Percentiles rank a stretch among this genome's conserved stretches.
Evolutionary conservation across 169 alveolate species (phyloP).

Genomic region (Hepatocystis sp.): DNA sequence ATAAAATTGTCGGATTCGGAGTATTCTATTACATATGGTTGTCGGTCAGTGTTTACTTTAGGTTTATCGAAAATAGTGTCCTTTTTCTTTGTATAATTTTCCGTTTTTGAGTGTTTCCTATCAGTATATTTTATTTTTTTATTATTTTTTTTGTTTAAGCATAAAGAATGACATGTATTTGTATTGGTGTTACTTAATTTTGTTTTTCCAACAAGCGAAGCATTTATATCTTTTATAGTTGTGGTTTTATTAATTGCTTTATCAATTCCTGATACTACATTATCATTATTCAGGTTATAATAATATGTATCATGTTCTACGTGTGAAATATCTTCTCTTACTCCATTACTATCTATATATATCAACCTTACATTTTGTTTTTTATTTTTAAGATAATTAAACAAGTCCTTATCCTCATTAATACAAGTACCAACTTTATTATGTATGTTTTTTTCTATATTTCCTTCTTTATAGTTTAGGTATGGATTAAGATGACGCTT

Average conservation of each 20-base stretch:
- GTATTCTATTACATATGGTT: neutral
- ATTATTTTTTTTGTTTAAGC: neutral
- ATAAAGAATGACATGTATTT: slow-evolving; percentile 12
- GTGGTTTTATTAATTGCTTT: no score
- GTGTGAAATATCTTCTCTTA: no score
- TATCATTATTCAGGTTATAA: no score
- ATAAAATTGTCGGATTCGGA: neutral
- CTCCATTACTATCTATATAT: neutral
- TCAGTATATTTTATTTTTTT: neutral
- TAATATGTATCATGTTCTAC: no score
- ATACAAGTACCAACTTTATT: neutral
- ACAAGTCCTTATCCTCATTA: slow-evolving; percentile 43
- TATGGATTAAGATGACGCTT: no score
- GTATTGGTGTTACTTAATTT: no score
- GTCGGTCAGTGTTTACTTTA: neutral
- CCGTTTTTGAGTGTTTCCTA: neutral
- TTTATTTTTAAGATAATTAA: slow-evolving; percentile 35
- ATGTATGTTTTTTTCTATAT: neutral
- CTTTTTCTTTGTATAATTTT: neutral
- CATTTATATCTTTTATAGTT: no score
- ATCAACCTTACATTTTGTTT: slow-evolving; percentile 6
- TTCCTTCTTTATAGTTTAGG: neutral
- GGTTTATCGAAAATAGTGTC: neutral
- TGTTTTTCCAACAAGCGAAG: no score
- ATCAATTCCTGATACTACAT: no score